phyloP scores from a whole-genome alignment of 345 rosid species.

The Syzygium grande region DNA sequence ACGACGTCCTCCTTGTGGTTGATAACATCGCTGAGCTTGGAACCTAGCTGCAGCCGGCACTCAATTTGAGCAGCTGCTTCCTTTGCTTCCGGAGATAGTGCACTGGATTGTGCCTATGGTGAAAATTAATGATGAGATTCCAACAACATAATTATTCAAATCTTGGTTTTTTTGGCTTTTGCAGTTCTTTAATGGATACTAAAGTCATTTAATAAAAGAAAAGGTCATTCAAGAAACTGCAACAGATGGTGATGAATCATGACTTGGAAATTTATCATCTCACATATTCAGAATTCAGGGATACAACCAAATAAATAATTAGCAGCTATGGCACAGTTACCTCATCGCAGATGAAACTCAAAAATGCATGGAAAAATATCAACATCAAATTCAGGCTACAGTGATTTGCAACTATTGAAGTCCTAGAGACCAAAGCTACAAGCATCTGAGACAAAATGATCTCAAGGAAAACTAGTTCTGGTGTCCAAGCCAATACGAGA shows the following conservation, averaged over 20 bases:
- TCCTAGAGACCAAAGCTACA: neutral
- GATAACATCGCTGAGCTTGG: slow-evolving; percentile 73
- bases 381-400: neutral
- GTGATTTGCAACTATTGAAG: neutral
- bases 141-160: neutral
- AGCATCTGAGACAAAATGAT: neutral
- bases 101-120: slow-evolving; percentile 27
- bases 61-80: slow-evolving; percentile 76
- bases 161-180: neutral
- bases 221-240: neutral
- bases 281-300: neutral
- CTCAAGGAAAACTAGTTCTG: neutral
- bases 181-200: neutral
- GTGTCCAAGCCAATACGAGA: neutral
- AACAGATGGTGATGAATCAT: neutral
- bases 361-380: neutral
- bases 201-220: neutral
- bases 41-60: slow-evolving; percentile 59
- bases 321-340: neutral
- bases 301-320: neutral
- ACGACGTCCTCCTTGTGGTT: slow-evolving; percentile 64
- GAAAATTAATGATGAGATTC: neutral
- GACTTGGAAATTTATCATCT: neutral
- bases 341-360: neutral
- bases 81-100: slow-evolving; percentile 61